phyloP scores from a whole-genome alignment of 345 rosid species.

The Dovyalis caffra region DNA sequence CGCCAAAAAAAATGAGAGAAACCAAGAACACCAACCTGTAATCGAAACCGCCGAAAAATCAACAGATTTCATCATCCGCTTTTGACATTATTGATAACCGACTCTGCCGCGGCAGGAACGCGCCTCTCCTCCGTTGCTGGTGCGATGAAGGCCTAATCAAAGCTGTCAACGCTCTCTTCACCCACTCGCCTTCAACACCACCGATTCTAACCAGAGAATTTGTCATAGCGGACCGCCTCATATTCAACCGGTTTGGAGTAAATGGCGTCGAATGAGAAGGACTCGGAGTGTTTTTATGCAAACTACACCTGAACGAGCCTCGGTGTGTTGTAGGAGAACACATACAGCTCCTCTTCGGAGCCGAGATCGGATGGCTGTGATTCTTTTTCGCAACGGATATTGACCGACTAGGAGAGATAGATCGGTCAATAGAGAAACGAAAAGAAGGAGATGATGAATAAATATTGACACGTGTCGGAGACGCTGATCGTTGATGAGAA shows the following conservation, averaged over 20 bases:
- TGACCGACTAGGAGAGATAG: conserved; percentile 37
- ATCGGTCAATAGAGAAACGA: conserved; percentile 59
- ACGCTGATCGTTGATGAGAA: conserved; percentile 48
- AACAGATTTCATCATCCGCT: conserved; percentile 30
- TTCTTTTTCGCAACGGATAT: conserved; percentile 35
- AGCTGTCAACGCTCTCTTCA: conserved; percentile 77
- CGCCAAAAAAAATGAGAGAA: background rate
- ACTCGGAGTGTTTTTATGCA: conserved; percentile 48
- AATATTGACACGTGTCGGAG: conserved; percentile 67
- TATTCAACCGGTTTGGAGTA: conserved; percentile 58
- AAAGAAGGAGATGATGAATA: conserved; percentile 44
- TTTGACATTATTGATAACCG: conserved; percentile 71
- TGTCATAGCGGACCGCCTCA: conserved; percentile 87
- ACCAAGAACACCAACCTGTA: conserved; percentile 14
- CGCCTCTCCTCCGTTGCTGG: conserved; percentile 62
- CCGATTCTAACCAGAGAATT: conserved; percentile 87
- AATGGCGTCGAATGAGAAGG: conserved; percentile 29
- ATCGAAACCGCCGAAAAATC: background rate
- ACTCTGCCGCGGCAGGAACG: conserved; percentile 66
- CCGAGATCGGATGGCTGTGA: conserved; percentile 31
- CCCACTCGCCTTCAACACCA: conserved; percentile 94
- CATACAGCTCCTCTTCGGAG: conserved; percentile 60
- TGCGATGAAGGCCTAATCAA: conserved; percentile 87
- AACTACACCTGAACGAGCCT: conserved; percentile 75
- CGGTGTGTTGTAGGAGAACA: conserved; percentile 92